A percentile compares a stretch with the other conserved stretches of the same genome.
phyloP scores from a whole-genome alignment of 1,139 yeast species.

The Yamadazyma blattariae region DNA sequence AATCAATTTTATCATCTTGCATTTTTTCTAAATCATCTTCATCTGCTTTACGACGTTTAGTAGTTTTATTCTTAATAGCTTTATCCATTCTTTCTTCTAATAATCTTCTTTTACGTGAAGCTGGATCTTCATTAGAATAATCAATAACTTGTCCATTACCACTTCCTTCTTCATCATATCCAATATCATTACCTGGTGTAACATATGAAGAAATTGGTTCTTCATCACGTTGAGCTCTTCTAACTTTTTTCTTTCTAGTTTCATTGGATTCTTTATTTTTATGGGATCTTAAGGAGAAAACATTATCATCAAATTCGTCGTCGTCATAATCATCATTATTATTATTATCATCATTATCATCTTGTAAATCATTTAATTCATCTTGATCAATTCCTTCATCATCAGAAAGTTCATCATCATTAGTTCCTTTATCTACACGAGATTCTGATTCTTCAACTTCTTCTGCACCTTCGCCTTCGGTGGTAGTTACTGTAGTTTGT shows the following conservation, averaged over 20 bases:
- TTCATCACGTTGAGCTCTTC: conserved; percentile 18
- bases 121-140: conserved; percentile 38
- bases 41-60: conserved; percentile 60
- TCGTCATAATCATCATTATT: conserved; percentile 15
- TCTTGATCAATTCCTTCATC: conserved; percentile 3
- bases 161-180: not conserved
- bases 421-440: conserved; percentile 10
- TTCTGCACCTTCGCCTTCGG: not conserved
- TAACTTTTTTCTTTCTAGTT: conserved; percentile 39
- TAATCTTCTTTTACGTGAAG: conserved; percentile 63
- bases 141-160: conserved; percentile 9
- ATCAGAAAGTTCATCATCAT: conserved; percentile 12
- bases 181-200: not conserved
- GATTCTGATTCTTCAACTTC: conserved; percentile 9
- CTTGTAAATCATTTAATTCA: conserved; percentile 11
- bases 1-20: conserved; percentile 88
- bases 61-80: conserved; percentile 66
- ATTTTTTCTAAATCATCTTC: conserved; percentile 92
- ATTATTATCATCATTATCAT: conserved; percentile 11
- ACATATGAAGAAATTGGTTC: conserved; percentile 3
- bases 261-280: conserved; percentile 19
- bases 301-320: conserved; percentile 24
- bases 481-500: too few species aligned
- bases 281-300: conserved; percentile 32
- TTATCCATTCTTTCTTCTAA: conserved; percentile 80